These are phyloP conservation scores for Dactylorhiza incarnata DNA, from an alignment of 106 monocot species.

Conservation along the genomic window DNA sequence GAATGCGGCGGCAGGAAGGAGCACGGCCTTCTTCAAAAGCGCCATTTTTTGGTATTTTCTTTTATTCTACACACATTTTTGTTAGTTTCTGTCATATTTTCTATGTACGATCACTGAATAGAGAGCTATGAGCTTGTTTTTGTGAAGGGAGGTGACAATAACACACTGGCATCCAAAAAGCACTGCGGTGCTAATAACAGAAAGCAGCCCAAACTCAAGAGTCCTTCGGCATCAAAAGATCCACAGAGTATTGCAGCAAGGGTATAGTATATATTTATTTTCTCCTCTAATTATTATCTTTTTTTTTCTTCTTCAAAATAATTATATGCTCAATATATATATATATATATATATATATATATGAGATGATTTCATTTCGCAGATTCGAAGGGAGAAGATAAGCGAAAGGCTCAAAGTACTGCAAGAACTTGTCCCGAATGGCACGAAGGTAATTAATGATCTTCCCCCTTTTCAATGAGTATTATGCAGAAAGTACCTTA, in stretches of 20 bases:
- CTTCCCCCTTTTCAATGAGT: background rate
- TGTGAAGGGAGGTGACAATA: constrained; percentile 44
- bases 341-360: too few relatives aligned
- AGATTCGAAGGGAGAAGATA: constrained; percentile 85
- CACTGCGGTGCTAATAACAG: constrained; percentile 33
- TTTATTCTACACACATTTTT: background rate
- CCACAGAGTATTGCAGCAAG: constrained; percentile 93
- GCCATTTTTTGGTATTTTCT: background rate
- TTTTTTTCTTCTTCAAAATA: background rate
- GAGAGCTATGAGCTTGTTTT: constrained; percentile 2
- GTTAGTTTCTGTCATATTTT: background rate
- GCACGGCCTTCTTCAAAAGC: background rate
- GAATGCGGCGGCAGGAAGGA: background rate
- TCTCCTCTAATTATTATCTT: too few relatives aligned
- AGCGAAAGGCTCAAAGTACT: constrained; percentile 79
- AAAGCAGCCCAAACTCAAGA: constrained; percentile 46
- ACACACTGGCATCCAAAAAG: constrained; percentile 39
- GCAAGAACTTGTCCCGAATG: constrained; percentile 94
- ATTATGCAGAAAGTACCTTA: too few relatives aligned
- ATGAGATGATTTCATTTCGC: background rate
- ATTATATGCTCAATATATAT: background rate
- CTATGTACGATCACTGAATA: background rate
- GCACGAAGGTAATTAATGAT: constrained; percentile 49
- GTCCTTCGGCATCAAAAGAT: constrained; percentile 42
- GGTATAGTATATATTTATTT: constrained; percentile 21